Base-by-base conservation (phyloP, 805 yeast species). In the Yueomyces sp. region DNA sequence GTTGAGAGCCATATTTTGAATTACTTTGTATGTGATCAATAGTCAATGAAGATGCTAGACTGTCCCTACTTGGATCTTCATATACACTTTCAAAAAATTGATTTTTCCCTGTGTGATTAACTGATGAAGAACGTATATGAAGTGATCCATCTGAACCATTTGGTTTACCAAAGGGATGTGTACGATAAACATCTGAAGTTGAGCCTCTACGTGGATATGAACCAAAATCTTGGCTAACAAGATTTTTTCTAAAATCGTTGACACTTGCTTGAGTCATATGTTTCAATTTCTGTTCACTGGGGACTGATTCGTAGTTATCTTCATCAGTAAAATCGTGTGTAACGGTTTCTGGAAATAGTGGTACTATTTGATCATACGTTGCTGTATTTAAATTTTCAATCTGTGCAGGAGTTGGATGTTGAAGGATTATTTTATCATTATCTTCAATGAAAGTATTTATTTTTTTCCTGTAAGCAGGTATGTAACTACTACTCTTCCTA, bases 401-500 rank as follows among this genome's bases (percentile, higher is more conserved):
- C 36, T 39, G 31, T 8, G 11, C 30, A 9, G 28, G 8, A n/a
- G 30, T 34, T 19, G 29, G 12, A 28, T 43, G 38, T 6, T 12
- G 12, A 3, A 43, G 26, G 26, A n/a, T 11, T 36, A 30, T 11
- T 30, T 36, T 26, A 39, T 9, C 41, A 36, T 45, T n/a, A 11
- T 52, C 29, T 45, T 44, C 48, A 19, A 34, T 34, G n/a, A 56
- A 38, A 9, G 55, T 54, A 40, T 58, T 60, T 38, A 63, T 46
- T 42, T 59, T 63, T 49, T 58, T 60, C 47, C 63, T 57, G 45
- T 66, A 66, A 3, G 70, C 70, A 12, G 70, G 70, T 4, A 62
- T 57, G 47, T 52, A 66, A 45, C 34, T 12, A 34, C 12, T n/a
- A 11, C 36, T 9, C 19, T 19, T 19, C 19, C 30, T 19, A 19